phyloP scores from a whole-genome alignment of 140 eudicot genomes.

The Stevia rebaudiana region DNA sequence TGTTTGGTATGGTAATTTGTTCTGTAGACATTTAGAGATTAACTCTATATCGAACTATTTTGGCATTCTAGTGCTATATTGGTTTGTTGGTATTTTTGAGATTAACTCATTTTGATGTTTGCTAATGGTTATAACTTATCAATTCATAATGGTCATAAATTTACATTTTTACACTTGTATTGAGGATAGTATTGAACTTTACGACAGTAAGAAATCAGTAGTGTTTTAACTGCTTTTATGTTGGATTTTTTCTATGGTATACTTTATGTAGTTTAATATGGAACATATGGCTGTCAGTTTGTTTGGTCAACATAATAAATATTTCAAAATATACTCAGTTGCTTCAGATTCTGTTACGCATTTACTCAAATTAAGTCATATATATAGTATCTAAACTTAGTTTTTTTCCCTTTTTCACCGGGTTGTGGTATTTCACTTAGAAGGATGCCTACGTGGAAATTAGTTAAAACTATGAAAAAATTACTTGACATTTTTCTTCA shows the following conservation, averaged over 20 bases:
- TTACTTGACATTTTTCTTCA: slow-evolving; percentile 85
- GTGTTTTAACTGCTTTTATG: slow-evolving; percentile 3
- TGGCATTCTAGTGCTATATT: neutral
- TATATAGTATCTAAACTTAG: neutral
- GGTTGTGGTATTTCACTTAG: neutral
- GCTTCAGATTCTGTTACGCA: neutral
- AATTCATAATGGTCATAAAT: neutral
- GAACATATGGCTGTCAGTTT: neutral
- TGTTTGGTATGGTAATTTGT: neutral
- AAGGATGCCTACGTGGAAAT: slow-evolving; percentile 23
- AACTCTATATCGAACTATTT: slow-evolving; percentile 15
- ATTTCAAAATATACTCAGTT: neutral
- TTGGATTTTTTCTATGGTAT: neutral
- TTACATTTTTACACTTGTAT: neutral
- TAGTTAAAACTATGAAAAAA: slow-evolving; percentile 60
- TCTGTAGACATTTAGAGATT: neutral
- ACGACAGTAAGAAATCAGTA: neutral
- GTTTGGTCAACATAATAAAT: slow-evolving; percentile 1
- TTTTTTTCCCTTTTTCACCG: neutral
- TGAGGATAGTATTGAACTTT: neutral
- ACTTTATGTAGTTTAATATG: too few relatives aligned
- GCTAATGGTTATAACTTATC: neutral
- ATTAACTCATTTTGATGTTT: neutral
- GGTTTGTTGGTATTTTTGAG: neutral
- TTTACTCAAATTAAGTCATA: neutral